phyloP scores from a whole-genome alignment of 106 monocot species.

The Narthecium ossifragum region DNA sequence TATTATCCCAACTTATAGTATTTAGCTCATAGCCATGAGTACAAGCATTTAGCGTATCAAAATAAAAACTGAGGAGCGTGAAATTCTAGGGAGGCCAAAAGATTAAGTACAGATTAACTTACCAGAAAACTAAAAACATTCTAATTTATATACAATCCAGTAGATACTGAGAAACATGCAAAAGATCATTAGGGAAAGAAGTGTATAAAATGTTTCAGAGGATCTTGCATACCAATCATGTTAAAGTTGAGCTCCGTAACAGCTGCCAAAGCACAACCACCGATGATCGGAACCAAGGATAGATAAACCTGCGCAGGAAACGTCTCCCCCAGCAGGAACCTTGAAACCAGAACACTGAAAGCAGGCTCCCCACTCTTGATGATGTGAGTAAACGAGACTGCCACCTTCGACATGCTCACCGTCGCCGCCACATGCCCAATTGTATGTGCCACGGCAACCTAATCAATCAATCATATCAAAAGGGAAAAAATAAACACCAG shows the following conservation, averaged over 20 bases:
- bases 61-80: no score
- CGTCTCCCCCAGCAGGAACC: slow-evolving; percentile 71
- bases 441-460: slow-evolving; percentile 78
- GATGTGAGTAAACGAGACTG: slow-evolving; percentile 80
- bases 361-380: slow-evolving; percentile 83
- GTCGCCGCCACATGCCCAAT: slow-evolving; percentile 85
- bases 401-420: slow-evolving; percentile 87
- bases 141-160: no score
- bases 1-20: no score
- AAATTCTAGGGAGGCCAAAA: no score
- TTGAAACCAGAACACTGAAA: slow-evolving; percentile 81
- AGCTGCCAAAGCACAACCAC: slow-evolving; percentile 81
- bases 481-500: no score
- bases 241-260: slow-evolving; percentile 93
- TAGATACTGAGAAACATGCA: no score
- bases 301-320: slow-evolving; percentile 60
- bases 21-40: no score
- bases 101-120: no score
- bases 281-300: slow-evolving; percentile 85
- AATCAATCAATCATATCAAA: background rate
- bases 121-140: no score
- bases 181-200: no score
- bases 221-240: slow-evolving; percentile 60
- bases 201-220: no score
- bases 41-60: no score